Percentiles rank a stretch among this genome's conserved stretches.
Evolutionary conservation across 1,284 basidiomycete genomes (phyloP).

Genomic region (Ceratobasidium sp.): DNA sequence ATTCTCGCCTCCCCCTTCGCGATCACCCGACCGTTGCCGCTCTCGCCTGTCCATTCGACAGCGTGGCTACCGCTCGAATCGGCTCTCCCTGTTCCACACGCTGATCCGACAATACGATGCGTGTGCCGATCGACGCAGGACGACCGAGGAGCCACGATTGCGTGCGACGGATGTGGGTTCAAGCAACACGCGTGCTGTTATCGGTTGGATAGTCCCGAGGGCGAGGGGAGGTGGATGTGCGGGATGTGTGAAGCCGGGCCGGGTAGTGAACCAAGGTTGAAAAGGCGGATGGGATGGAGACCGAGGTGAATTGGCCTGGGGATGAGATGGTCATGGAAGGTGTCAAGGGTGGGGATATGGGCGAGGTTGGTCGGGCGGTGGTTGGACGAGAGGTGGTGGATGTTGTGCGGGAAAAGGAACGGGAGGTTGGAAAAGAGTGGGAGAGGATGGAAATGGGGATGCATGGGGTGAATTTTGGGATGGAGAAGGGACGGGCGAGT

Average conservation of each 20-base stretch:
- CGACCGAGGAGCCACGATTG: constrained; percentile 44
- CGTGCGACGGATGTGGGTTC: constrained; percentile 45
- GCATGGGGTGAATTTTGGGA: not conserved
- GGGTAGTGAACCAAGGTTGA: not conserved
- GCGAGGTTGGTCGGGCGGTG: not conserved
- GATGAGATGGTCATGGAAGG: not conserved
- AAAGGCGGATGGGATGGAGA: not conserved
- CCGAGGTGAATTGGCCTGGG: not conserved
- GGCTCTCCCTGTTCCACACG: not conserved
- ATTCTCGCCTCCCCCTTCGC: not conserved
- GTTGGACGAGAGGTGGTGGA: not conserved
- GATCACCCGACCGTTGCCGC: not conserved
- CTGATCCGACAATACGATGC: constrained; percentile 41
- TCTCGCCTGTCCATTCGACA: not conserved
- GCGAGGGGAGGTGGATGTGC: constrained; percentile 40
- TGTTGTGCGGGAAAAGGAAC: not conserved
- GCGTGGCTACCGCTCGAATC: not conserved
- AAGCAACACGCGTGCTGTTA: constrained; percentile 45
- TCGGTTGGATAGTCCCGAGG: constrained; percentile 27
- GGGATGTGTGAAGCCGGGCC: constrained; percentile 34
- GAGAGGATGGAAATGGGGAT: not conserved
- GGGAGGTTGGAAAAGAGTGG: constrained; percentile 1
- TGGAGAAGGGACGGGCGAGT: not conserved
- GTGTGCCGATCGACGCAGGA: constrained; percentile 43
- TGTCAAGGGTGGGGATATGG: not conserved